A percentile compares a stretch with the other conserved stretches of the same genome.
Evolutionary conservation across 352 stramenopile genomes (phyloP).

Genomic region (Thraustochytrium striatum): DNA sequence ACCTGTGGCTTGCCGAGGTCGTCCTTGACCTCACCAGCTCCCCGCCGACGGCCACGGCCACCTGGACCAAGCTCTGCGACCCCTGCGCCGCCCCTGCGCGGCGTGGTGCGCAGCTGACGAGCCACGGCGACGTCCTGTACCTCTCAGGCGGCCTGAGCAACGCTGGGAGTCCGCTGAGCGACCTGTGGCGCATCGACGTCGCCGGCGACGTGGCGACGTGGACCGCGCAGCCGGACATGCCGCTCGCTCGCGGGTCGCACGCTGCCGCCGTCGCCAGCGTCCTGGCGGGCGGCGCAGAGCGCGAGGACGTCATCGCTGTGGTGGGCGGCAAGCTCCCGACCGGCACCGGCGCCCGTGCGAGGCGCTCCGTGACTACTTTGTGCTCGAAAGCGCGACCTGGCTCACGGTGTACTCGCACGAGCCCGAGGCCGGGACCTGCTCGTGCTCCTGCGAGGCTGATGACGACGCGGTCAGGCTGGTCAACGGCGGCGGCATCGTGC

Average conservation of each 20-base stretch:
- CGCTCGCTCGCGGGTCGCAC: neutral
- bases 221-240: neutral
- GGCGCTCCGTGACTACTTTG: too few species aligned
- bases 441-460: too few species aligned
- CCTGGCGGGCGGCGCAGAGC: neutral
- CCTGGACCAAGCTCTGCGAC: neutral
- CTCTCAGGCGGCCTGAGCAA: neutral
- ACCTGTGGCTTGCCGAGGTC: neutral
- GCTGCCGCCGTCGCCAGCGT: neutral
- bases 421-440: too few species aligned
- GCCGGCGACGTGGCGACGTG: neutral
- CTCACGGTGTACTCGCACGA: too few species aligned
- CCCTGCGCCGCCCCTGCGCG: neutral
- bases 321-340: too few species aligned
- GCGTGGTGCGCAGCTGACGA: neutral
- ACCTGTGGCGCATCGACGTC: neutral
- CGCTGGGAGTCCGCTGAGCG: neutral
- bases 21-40: too few species aligned
- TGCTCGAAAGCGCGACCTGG: too few species aligned
- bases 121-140: neutral
- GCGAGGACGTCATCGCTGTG: neutral
- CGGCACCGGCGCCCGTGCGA: too few species aligned
- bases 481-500: too few species aligned
- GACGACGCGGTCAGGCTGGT: too few species aligned
- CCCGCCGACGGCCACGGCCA: neutral